Evolutionary conservation across 1,139 yeast genomes (phyloP).

Genomic region (Candida sojae): DNA sequence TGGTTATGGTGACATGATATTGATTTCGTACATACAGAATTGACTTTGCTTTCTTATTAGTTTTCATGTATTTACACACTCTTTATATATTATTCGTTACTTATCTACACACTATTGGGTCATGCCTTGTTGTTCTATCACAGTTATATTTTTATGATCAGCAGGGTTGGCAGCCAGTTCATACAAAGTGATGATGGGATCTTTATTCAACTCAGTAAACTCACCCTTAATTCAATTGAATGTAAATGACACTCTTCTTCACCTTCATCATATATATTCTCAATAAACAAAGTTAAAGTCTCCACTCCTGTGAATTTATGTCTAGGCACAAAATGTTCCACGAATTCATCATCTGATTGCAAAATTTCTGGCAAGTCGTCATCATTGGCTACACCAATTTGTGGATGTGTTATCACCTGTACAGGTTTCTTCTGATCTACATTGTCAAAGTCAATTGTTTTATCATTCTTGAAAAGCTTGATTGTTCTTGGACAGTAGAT

Average conservation of each 20-base stretch:
- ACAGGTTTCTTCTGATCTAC: slow-evolving; percentile 53
- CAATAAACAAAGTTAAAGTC: slow-evolving; percentile 65
- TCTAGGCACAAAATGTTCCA: slow-evolving; percentile 82
- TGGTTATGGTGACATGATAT: too few species aligned
- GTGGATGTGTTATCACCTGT: slow-evolving; percentile 64
- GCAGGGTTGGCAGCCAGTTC: slow-evolving; percentile 93
- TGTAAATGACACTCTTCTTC: slow-evolving; percentile 56
- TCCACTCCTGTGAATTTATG: slow-evolving; percentile 72
- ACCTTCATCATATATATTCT: slow-evolving; percentile 66
- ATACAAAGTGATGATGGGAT: slow-evolving; percentile 74
- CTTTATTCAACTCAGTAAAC: slow-evolving; percentile 58
- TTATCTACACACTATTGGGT: background rate
- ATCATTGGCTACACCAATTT: slow-evolving; percentile 42
- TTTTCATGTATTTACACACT: too few species aligned
- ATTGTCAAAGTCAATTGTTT: slow-evolving; percentile 69
- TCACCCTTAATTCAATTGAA: slow-evolving; percentile 86
- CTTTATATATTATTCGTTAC: background rate
- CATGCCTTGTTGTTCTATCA: slow-evolving; percentile 9
- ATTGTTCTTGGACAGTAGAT: slow-evolving; percentile 68
- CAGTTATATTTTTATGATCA: slow-evolving; percentile 62
- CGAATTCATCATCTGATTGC: slow-evolving; percentile 54
- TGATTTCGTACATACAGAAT: too few species aligned
- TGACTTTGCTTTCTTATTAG: too few species aligned
- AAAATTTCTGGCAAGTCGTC: slow-evolving; percentile 37
- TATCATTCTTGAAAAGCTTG: slow-evolving; percentile 72